Evolutionary conservation across 2,329 filamentous ascomycete genomes (phyloP), one percentile per base, ranked within the genome.

Genomic region (Hypoxylon sp.): DNA sequence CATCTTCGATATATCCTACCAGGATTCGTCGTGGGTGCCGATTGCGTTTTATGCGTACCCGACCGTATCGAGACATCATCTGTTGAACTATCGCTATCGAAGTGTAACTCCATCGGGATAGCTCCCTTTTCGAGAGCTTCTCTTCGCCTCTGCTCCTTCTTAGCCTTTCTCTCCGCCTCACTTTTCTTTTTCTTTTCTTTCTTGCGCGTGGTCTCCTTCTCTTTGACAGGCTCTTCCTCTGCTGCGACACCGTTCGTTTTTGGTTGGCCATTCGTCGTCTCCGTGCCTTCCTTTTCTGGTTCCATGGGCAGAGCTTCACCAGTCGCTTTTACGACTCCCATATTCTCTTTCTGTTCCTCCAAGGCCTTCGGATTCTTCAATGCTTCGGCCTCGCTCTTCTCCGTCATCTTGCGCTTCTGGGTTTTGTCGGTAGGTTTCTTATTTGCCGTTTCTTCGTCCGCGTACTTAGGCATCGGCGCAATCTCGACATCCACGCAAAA

Each of bases 401-500:
- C 88, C 25, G 79, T 77, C 11, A 82, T 73, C 63, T 82, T 87
- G 50, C 82, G 83, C 66, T 86, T 89, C 15, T 82, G 76, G 53
- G 78, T 80, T 65, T 81, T 81, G 52, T 79, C 80, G 31, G 74
- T 74, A 40, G 72, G 69, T 48, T 72, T 73, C 49, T 81, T 81
- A 31, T 74, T 73, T n/a, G 71, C 65, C 45, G 79, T 70, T 5
- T 81, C 80, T 11, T 78, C 78, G 2, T 94, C 89, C 9, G 77
- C 73, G 62, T 95, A 94, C 62, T 84, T 86, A 16, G 92, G 90
- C 66, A 90, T 86, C 0, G 91, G 90, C 2, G 93, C 93, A 66
- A 99, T 96, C 70, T 99, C 94, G 3, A 99, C 92, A 66, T 99
- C 94, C 2, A 99, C 94, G 63, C 90, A 96, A 67, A 99, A 99